A percentile compares a stretch with the other conserved stretches of the same genome.
phyloP scores from a whole-genome alignment of 805 yeast species.

The Cyberlindnera meyerae region DNA sequence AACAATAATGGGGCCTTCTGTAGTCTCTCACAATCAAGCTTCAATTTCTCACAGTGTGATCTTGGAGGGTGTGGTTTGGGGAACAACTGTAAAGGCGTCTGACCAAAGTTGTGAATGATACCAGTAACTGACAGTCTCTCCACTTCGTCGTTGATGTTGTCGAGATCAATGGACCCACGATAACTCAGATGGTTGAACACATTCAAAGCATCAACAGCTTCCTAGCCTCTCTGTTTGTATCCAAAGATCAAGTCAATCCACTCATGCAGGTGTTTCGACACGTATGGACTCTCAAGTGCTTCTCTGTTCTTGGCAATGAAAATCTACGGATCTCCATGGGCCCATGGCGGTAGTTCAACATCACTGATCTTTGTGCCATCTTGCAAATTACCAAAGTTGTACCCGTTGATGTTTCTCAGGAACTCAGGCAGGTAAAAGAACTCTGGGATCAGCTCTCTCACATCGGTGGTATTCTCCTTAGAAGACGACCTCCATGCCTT shows the following conservation, averaged over 20 bases:
- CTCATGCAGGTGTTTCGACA: conserved; percentile 64
- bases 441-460: conserved; percentile 82
- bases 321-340: conserved; percentile 66
- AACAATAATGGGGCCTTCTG: conserved; percentile 34
- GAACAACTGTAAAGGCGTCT: conserved; percentile 76
- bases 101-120: conserved; percentile 88
- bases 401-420: conserved; percentile 56
- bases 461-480: conserved; percentile 77
- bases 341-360: conserved; percentile 81
- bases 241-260: conserved; percentile 92
- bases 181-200: conserved; percentile 84
- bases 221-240: conserved; percentile 65
- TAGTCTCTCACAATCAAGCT: conserved; percentile 29
- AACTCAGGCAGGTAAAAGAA: conserved; percentile 82
- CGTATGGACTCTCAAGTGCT: conserved; percentile 80
- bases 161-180: conserved; percentile 77
- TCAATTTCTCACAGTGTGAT: conserved; percentile 35
- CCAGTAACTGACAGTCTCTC: conserved; percentile 77
- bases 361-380: conserved; percentile 50
- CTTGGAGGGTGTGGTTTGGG: conserved; percentile 58
- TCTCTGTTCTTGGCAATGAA: conserved; percentile 74
- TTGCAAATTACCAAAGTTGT: conserved; percentile 69
- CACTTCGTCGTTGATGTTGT: conserved; percentile 62
- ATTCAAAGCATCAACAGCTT: conserved; percentile 62
- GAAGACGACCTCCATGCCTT: conserved; percentile 82